Conservation (phyloP, 345 rosid genomes). For the Zanthoxylum bungeanum region DNA sequence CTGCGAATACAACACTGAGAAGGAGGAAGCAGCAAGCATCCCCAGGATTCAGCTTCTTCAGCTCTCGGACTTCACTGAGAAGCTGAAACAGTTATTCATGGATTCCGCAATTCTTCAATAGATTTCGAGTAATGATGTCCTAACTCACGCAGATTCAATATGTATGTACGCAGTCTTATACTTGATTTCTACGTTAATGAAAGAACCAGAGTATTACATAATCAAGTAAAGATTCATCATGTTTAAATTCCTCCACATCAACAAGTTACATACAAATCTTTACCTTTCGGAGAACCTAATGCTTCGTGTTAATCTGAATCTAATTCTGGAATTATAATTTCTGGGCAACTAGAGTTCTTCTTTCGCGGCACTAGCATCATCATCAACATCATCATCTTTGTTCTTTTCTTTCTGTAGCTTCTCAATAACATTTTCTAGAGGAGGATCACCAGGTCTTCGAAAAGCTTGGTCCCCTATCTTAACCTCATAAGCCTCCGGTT, state of each 20-base stretch:
- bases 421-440: conserved; percentile 58
- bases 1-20: conserved; percentile 86
- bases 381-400: conserved; percentile 17
- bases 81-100: conserved; percentile 40
- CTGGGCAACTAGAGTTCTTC: conserved; percentile 53
- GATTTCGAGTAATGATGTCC: no score
- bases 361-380: conserved; percentile 16
- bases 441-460: conserved; percentile 82
- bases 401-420: conserved; percentile 32
- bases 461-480: conserved; percentile 75
- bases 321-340: neutral
- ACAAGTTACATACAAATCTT: neutral
- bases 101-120: neutral
- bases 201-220: neutral
- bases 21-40: conserved; percentile 72
- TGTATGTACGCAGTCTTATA: no score
- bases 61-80: conserved; percentile 74
- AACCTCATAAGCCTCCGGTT: conserved; percentile 79
- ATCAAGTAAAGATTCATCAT: neutral
- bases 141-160: no score
- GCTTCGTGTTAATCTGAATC: neutral
- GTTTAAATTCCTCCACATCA: neutral
- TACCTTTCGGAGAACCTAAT: no score
- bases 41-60: conserved; percentile 68
- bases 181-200: neutral